phyloP scores from a whole-genome alignment of 176 grass and related monocot species.

The Oropetium thomaeum region DNA sequence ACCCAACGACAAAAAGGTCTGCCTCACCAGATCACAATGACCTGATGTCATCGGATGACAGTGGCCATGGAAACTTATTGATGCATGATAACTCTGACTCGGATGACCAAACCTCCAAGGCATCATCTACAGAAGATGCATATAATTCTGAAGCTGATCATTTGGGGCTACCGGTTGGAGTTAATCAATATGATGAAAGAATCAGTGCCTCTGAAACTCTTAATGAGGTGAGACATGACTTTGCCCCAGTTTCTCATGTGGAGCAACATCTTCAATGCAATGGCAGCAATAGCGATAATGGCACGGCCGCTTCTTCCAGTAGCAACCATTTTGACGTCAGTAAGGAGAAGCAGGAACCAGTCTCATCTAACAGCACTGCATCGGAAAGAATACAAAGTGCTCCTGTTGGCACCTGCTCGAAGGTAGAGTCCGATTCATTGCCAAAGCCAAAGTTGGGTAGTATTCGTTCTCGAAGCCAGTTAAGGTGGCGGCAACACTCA shows the following conservation, averaged over 20 bases:
- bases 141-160: conserved; percentile 41
- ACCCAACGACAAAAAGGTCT: conserved; percentile 9
- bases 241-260: conserved; percentile 18
- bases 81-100: conserved; percentile 18
- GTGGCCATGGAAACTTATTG: not conserved
- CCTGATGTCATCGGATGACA: conserved; percentile 3
- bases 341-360: conserved; percentile 15
- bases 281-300: not conserved
- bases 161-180: conserved; percentile 34
- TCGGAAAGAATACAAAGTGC: conserved; percentile 47
- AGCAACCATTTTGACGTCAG: conserved; percentile 23
- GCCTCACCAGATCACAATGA: conserved; percentile 12
- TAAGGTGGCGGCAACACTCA: conserved; percentile 38
- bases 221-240: conserved; percentile 22
- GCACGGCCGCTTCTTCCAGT: conserved; percentile 7
- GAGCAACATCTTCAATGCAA: conserved; percentile 18
- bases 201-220: conserved; percentile 14
- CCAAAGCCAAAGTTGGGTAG: conserved; percentile 32
- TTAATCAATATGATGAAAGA: conserved; percentile 28
- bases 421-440: conserved; percentile 32
- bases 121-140: conserved; percentile 16
- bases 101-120: conserved; percentile 12
- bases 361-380: conserved; percentile 33
- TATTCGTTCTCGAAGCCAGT: conserved; percentile 39
- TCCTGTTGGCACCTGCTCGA: conserved; percentile 20